These are phyloP conservation scores for Anisodus tanguticus DNA, from an alignment of 257 asterid genomes.

Conservation along the genomic window DNA sequence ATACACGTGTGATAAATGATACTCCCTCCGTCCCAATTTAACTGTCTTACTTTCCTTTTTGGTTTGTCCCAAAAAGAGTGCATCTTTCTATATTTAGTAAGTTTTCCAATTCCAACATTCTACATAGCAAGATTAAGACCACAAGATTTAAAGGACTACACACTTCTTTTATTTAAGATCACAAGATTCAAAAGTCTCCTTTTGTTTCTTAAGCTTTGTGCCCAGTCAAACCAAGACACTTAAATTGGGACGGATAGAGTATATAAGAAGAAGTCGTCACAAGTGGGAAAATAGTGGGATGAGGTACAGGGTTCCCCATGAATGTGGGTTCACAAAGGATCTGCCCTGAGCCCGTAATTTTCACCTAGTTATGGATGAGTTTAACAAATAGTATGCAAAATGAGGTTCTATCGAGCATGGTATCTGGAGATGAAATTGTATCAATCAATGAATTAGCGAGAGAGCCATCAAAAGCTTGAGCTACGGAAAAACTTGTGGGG, in stretches of 20 bases:
- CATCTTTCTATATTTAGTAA: no score
- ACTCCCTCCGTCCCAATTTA: no score
- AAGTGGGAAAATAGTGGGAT: constrained; percentile 1
- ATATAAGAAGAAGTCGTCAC: background rate
- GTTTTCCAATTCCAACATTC: no score
- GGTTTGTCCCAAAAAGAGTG: no score
- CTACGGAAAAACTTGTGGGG: constrained; percentile 8
- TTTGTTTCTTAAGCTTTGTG: no score
- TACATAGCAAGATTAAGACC: no score
- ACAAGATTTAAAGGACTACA: no score
- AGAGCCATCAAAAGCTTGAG: constrained; percentile 4
- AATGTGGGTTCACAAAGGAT: background rate
- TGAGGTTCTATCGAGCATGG: constrained; percentile 15
- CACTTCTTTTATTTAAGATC: no score
- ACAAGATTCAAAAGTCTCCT: no score
- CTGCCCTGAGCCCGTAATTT: background rate
- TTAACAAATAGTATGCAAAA: background rate
- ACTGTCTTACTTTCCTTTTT: no score
- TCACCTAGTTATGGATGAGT: constrained; percentile 27
- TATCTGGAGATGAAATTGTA: background rate
- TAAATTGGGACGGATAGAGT: no score
- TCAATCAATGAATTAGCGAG: background rate
- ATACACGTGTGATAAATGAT: background rate
- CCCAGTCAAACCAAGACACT: no score
- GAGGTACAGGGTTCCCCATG: background rate